Percentiles rank a stretch among this genome's conserved stretches.
Conservation (phyloP, 2,329 filamentous ascomycete genomes). For the Ascochyta rabiei region DNA sequence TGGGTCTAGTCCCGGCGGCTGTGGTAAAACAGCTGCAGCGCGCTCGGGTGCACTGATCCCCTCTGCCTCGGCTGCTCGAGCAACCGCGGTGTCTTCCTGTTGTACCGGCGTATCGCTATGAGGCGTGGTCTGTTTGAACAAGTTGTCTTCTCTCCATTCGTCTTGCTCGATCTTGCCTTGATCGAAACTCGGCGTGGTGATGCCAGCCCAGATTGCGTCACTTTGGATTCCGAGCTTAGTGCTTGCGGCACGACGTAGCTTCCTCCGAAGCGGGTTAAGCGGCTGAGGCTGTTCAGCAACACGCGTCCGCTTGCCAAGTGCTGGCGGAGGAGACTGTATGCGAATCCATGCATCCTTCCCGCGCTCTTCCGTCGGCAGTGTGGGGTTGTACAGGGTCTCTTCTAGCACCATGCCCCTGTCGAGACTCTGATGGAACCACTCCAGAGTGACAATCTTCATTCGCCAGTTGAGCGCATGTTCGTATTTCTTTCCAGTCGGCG, state of each 20-base stretch:
- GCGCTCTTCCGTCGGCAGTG: conserved; percentile 70
- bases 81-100: conserved; percentile 6
- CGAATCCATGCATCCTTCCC: conserved; percentile 77
- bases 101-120: conserved; percentile 15
- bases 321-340: conserved; percentile 48
- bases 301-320: conserved; percentile 46
- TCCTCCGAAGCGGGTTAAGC: conserved; percentile 65
- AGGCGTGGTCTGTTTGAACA: conserved; percentile 29
- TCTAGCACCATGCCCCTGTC: conserved; percentile 89
- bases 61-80: neutral
- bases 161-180: conserved; percentile 33
- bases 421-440: conserved; percentile 86
- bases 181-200: conserved; percentile 60
- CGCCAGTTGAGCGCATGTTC: conserved; percentile 83
- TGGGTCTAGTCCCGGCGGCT: neutral
- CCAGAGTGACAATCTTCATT: conserved; percentile 76
- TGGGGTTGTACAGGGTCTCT: conserved; percentile 81
- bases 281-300: conserved; percentile 34
- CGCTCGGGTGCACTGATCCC: neutral
- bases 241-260: conserved; percentile 86
- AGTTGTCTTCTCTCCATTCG: conserved; percentile 43
- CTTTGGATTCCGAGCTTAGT: conserved; percentile 80
- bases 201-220: conserved; percentile 88
- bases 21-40: neutral
- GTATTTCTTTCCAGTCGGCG: conserved; percentile 87